Evolutionary conservation across 768 basidiomycete genomes (phyloP), one percentile per base, ranked within the genome.

Genomic region (Suillus brevipes): DNA sequence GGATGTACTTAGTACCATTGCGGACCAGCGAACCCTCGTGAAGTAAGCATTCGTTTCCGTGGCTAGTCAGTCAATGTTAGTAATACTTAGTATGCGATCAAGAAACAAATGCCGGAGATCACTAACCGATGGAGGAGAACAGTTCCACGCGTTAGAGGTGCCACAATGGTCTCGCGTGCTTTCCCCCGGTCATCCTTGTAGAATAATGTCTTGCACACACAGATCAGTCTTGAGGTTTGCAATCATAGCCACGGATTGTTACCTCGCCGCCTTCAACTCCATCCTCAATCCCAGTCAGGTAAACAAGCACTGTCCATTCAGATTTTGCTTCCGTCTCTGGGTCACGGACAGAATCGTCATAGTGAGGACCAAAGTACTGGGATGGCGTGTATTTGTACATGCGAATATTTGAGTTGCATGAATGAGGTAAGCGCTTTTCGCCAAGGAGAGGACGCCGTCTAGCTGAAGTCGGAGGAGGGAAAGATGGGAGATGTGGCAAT

Each of bases 241-340:
- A 37, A 53, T 61, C 23, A 38, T 20, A 52, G 36, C 20, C 8
- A 59, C 12, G 4, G 28, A 34, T 53, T 18, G 66, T 49, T 71
- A 87, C 86, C 78, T 91, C 86, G 7, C 90, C 89, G 38, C 90
- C 90, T 70, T 87, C 81, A 2, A 92, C 85, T 20, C 89, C 90
- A 70, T 91, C 90, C 69, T 92, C 88, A 6, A 72, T 73, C 1
- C 91, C 91, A 6, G 88, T 87, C 40, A 93, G 73, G 71, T 92
- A 92, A 31, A 92, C 81, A 31, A 93, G 74, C 43, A 92, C 74
- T 0, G 91, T 93, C 91, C 91, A 92, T 72, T 91, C 89, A 40
- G 88, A 90, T 71, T 83, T 85, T 1, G 83, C 81, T 5, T 87
- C 87, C 8, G 88, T 87, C 60, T 79, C 70, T 5, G 81, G 63